Evolutionary conservation across 2,329 filamentous ascomycete species (phyloP), one percentile per base, ranked within the genome.

Genomic region (Penicillium sp.): DNA sequence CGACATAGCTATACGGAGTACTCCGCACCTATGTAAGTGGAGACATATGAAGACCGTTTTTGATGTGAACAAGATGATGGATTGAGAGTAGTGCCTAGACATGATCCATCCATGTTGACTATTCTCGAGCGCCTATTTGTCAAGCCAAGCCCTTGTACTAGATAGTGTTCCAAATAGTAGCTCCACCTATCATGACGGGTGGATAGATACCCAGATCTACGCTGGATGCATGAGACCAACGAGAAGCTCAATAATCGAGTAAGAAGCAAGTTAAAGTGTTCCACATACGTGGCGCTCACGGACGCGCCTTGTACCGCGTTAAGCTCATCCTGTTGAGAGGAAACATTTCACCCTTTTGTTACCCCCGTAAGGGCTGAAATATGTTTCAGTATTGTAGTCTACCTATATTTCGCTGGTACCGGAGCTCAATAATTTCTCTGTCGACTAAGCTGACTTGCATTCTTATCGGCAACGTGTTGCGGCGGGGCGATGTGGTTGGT

Each of bases 401-500:
- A 15, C 14, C n/a, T 40, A 12, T 40, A 12, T 40, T 22, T 40
- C 9, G 9, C 18, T 6, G 33, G 18, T 40, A 40, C 22, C 18
- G 18, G 22, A 49, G 12, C 3, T 35, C 14, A 27, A 35, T 48
- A 49, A 49, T 49, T 49, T 8, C 8, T 23, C 26, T 42, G 14
- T 23, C 12, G 40, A 35, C 27, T 44, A 51, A 43, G 49, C 49
- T 44, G 49, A 51, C 40, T 25, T 44, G 35, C 27, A 35, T 29
- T 40, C 8, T 11, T 35, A 56, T 40, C 37, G 22, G 54, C 60
- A 71, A 70, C 69, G 69, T 70, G 69, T 58, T 56, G 59, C 44
- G 23, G 61, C 46, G 53, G 54, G 46, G 48, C 18, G 55, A 45
- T 62, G 66, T 71, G 69, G 69, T 71, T 71, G 69, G 49, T 62